Percentiles rank a stretch among this genome's conserved stretches.
Conservation (phyloP, 2,329 filamentous ascomycete species). For the Akanthomyces dipterigenus region DNA sequence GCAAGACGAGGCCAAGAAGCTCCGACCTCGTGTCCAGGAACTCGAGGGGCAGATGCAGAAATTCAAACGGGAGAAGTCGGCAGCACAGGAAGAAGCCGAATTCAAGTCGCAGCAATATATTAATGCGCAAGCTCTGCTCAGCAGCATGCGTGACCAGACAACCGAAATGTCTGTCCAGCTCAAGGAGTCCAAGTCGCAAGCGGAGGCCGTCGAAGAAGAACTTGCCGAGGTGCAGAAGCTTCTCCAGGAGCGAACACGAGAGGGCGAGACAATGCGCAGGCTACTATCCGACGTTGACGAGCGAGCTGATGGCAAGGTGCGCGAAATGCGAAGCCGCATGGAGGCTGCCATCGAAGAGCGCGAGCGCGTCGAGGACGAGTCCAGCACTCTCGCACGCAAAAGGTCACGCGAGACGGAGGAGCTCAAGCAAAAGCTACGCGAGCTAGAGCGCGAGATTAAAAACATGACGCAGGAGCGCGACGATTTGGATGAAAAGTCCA, state of each 20-base stretch:
- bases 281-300: conserved; percentile 82
- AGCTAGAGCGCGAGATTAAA: conserved; percentile 72
- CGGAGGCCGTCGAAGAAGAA: conserved; percentile 87
- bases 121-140: conserved; percentile 77
- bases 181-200: conserved; percentile 77
- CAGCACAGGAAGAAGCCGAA: conserved; percentile 70
- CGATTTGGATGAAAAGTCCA: conserved; percentile 66
- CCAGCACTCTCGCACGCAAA: conserved; percentile 67
- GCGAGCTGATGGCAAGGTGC: conserved; percentile 70
- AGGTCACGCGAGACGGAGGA: conserved; percentile 82
- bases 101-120: conserved; percentile 80
- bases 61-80: conserved; percentile 59
- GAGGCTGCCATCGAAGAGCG: conserved; percentile 90
- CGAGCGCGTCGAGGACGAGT: conserved; percentile 87
- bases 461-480: conserved; percentile 67
- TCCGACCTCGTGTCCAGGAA: conserved; percentile 55
- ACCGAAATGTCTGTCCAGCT: conserved; percentile 84
- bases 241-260: conserved; percentile 78
- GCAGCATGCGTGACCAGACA: conserved; percentile 88
- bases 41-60: conserved; percentile 68
- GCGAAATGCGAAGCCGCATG: conserved; percentile 83
- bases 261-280: conserved; percentile 90
- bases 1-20: conserved; percentile 64
- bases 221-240: conserved; percentile 81
- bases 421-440: conserved; percentile 67